Evolutionary conservation across 805 yeast genomes (phyloP), one percentile per base, ranked within the genome.

Genomic region (Ogataea glucozyma): DNA sequence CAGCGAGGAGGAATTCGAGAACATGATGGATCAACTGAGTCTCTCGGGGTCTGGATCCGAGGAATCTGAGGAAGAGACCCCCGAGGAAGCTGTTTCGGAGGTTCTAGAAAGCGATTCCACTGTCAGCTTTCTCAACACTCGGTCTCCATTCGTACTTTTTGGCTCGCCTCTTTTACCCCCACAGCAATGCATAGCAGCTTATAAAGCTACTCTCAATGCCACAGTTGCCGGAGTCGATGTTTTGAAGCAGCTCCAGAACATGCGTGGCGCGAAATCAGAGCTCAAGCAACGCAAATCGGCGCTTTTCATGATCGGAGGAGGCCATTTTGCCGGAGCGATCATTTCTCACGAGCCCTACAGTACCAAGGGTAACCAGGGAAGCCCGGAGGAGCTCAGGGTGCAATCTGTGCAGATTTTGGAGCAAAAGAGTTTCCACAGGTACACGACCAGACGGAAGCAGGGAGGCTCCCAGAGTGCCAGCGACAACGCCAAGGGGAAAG

Each of bases 271-370:
- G 27, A 52, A 47, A 32, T 30, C 49, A 31, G 40, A 47, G 1
- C 37, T 54, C 2, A 39, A 58, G 3, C 47, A 55, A 0, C 66
- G 67, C 3, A 72, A 73, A 33, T 86, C 96, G 4, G 95, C 95
- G 0, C 63, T 93, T 10, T 77, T 93, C 52, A 88, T 93, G 96
- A 78, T 93, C 40, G 97, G 97, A 12, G 97, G 98, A 32, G 99
- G 99, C 31, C 97, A 93, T 66, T 93, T 93, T 70, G 96, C 98
- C 0, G 99, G 93, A 14, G 97, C 97, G 0, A 85, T 93, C 31
- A 73, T 93, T 7, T 79, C 88, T 1, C 97, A 90, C 57, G 71
- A 71, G 37, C 83, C 78, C 18, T 68, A 70, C 38, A 70, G 69
- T 29, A 72, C 75, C 2, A 76, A 75, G 50, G 88, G 88, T 2